These are phyloP conservation scores for Cucurbita ficifolia DNA, from an alignment of 306 rosid species.

Conservation along the genomic window DNA sequence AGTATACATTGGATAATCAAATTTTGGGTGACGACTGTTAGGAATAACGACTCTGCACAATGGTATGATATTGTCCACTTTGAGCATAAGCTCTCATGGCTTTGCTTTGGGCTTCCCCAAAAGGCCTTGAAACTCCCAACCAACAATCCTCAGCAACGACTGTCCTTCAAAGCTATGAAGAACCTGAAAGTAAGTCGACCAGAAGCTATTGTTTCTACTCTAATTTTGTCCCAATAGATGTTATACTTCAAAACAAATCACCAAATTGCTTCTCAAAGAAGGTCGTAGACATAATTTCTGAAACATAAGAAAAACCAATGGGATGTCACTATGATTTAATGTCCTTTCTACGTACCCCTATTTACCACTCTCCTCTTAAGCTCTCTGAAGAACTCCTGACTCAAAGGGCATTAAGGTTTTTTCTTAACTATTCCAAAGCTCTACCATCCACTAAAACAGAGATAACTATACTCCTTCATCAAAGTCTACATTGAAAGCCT, in stretches of 20 bases:
- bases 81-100: too few relatives aligned
- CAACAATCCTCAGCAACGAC: neutral
- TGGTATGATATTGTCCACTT: too few relatives aligned
- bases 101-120: too few relatives aligned
- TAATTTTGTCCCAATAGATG: neutral
- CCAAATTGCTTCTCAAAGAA: neutral
- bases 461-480: neutral
- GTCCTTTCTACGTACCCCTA: neutral
- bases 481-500: neutral
- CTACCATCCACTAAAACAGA: neutral
- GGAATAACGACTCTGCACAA: too few relatives aligned
- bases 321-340: neutral
- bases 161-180: neutral
- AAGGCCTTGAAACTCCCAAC: too few relatives aligned
- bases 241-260: neutral
- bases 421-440: neutral
- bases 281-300: neutral
- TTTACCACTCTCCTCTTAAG: neutral
- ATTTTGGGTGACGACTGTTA: neutral
- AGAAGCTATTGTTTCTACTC: neutral
- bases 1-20: neutral
- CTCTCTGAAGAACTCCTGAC: neutral
- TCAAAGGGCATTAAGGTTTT: neutral
- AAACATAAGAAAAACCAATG: neutral
- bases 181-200: neutral